Conservation (phyloP, 2,329 filamentous ascomycete genomes). For the Fusarium chaquense region DNA sequence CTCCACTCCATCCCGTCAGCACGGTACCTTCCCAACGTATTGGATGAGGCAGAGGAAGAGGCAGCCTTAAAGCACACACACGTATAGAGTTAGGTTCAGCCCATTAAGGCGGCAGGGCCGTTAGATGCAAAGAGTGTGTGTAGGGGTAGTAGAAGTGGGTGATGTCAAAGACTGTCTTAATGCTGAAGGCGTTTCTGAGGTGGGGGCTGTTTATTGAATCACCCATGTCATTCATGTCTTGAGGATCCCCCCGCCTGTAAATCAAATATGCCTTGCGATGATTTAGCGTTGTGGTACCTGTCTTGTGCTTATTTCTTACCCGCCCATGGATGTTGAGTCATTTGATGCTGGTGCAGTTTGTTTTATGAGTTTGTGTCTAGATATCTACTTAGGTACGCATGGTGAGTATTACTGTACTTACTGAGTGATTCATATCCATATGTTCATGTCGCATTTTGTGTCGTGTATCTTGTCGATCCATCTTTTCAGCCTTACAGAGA, state of each 20-base stretch:
- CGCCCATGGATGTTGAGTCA: neutral
- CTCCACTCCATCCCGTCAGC: constrained; percentile 10
- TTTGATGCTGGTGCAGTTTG: neutral
- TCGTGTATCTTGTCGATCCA: constrained; percentile 5
- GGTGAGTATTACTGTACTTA: neutral
- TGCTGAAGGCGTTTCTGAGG: neutral
- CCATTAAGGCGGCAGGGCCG: constrained; percentile 4
- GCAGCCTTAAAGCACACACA: constrained; percentile 28
- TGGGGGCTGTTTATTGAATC: constrained; percentile 28
- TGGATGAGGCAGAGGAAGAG: neutral
- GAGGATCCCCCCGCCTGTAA: neutral
- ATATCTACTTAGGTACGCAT: neutral
- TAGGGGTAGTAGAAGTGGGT: neutral
- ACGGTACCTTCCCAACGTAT: neutral
- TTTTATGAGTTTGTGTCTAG: neutral
- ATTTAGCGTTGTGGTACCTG: constrained; percentile 2
- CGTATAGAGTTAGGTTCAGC: neutral
- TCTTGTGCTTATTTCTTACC: constrained; percentile 7
- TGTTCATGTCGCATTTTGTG: neutral
- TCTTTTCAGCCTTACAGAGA: constrained; percentile 26
- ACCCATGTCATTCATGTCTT: constrained; percentile 2
- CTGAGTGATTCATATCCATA: neutral
- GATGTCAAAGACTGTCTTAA: neutral
- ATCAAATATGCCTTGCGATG: constrained; percentile 24
- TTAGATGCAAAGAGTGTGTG: neutral